Conservation (phyloP, 306 rosid species). For the Medicago truncatula region MtrunA17r5.0-ANR NC_053047.1:33793001-33793500, state of each 20-base stretch:
- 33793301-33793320: background rate
- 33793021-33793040: background rate
- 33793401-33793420: background rate
- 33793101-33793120: background rate
- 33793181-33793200: slow-evolving; percentile 1
- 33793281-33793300: background rate
- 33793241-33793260: background rate
- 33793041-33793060: slow-evolving; percentile 8
- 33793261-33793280: background rate
- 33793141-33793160: slow-evolving; percentile 11
- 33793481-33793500: background rate
- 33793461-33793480: background rate
- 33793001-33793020: background rate
- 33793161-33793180: slow-evolving; percentile 27
- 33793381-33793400: background rate
- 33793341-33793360: background rate
- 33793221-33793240: slow-evolving; percentile 37
- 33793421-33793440: slow-evolving; percentile 9
- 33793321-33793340: background rate
- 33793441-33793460: background rate
- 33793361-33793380: background rate
- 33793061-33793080: slow-evolving; percentile 1
- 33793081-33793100: background rate
- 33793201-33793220: slow-evolving; percentile 1
- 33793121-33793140: slow-evolving; percentile 24